Base-by-base conservation (phyloP, 176 grass and related monocot species). In the Paspalum vaginatum region DNA sequence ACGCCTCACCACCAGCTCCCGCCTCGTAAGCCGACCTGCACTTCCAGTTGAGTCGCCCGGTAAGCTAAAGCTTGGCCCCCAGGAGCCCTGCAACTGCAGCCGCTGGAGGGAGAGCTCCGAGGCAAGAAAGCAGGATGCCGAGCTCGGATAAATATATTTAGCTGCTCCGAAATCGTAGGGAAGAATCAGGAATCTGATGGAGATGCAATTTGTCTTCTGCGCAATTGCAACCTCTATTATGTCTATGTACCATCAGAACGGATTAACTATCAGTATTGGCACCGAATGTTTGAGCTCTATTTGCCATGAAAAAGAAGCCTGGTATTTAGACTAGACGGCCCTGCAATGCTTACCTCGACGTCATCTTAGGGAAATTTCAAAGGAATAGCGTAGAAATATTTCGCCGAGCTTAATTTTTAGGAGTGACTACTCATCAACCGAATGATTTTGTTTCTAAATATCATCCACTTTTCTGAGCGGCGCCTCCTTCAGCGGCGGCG, bases 1-100 rank as follows among this genome's bases (percentile, higher is more conserved):
- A 98, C 96, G 67, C 96, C 92, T 9, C 96, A 88, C 81, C 85
- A 84, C 68, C 96, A 91, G 79, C 91, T 98, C 2, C 92, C 96
- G 32, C 92, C 96, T 45, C 96, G 96, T 67, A 98, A 93, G 67
- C 96, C 96, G 15, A 89, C 92, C 10, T 98, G 90, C 83, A 84
- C 88, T 57, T 93, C 90, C 40, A 81, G 83, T 68, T 88, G 85
- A 76, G 78, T 8, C 32, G 58, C 11, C 40, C 41, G 74, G 96
- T 98, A 76, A 74, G 78, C 55, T 56, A 16, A n/a, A n/a, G 54
- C 54, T 25, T 48, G 67, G 63, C 13, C 39, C 38, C 52, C 22
- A 76, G 9, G 39, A 51, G 0, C 49, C 62, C 14, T 2, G 12
- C 9, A 24, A 12, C 32, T 42, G 77, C 57, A 26, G 41, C 47